Base-by-base conservation (phyloP, 1,284 basidiomycete genomes). In the Farysia itapuensis region DNA sequence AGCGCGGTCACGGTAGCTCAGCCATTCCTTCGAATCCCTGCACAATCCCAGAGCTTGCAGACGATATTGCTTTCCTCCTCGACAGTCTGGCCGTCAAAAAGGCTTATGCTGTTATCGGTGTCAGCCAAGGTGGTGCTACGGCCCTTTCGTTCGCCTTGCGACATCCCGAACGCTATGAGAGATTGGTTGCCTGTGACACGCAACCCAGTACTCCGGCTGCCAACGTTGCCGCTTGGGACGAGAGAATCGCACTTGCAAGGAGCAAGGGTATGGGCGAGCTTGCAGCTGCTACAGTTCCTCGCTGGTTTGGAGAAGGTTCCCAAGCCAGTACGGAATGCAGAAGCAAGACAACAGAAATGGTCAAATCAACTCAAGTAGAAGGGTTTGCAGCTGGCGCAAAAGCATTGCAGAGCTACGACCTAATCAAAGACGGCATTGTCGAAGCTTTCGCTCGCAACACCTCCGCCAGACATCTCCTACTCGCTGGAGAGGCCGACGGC, bases 81-180 rank as follows among this genome's bases (percentile, higher is more conserved):
- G 48, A 64, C n/a, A 65, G 69, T 19, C 69, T 79, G 28, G 64
- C 56, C 1, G 67, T 80, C 38, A 47, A 49, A 20, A 58, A 61
- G 42, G 60, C 59, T 1, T 51, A 69, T 14, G 66, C 78, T 30
- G 64, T 80, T 26, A 77, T 80, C 40, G 79, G 79, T 9, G 77
- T 80, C 15, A 79, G 78, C 8, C 79, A 79, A 54, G 79, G 79
- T 19, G 79, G 79, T n/a, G 79, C 79, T 6, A 80, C 79, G 3
- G 64, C 78, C 1, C 66, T 80, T 16, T 64, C 74, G 7, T 77
- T 79, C 43, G 77, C 73, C 5, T 66, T 77, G n/a, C 49, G 66
- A 19, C 77, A 79, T 50, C 53, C 76, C 1, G 43, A 64, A 8
- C 56, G 71, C 13, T 70, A 73, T 40, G 45, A 67, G 21, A 60